Evolutionary conservation across 257 asterid genomes (phyloP), one percentile per base, ranked within the genome.

Genomic region (Solanum boliviense): DNA sequence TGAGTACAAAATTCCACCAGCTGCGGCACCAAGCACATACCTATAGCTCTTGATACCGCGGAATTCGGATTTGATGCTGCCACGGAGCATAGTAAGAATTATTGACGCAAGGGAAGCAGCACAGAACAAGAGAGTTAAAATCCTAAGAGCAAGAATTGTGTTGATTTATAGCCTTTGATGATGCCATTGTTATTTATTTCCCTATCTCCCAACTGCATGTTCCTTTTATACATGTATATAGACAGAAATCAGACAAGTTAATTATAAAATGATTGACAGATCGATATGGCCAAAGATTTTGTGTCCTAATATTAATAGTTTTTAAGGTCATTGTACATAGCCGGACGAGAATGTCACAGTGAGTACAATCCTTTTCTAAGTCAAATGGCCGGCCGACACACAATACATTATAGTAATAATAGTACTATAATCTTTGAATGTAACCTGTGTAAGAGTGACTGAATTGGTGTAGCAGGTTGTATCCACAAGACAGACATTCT

Each of bases 381-480:
- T 25, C 29, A 78, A 78, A 78, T 1, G 23, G 84, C 36, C 62
- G 62, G 62, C 60, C 2, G 9, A 13, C 74, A 68, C 38, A 6
- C 7, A 6, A 35, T 23, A 23, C 34, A 38, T 38, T n/a, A 76
- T 38, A 36, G 10, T 56, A 60, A 10, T 75, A 38, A 75, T 12
- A 48, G 83, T 38, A 34, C 34, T 34, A 41, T 41, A 75, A 38
- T 35, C 46, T 34, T 20, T 35, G n/a, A 32, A 32, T 23, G 7
- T n/a, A 71, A 13, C 3, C 39, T 12, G 0, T 18, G 0, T 62
- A 62, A 23, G 3, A 62, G 8, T 65, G 32, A 11, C 4, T 11
- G 32, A n/a, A 0, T 65, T n/a, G 16, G 32, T 0, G 18, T 8
- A n/a, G n/a, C 32, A 10, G 0, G 0, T 65, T 4, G 0, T 65